Evolutionary conservation across 2,329 filamentous ascomycete genomes (phyloP), one percentile per base, ranked within the genome.

Genomic region (Celoporthe dispersa): DNA sequence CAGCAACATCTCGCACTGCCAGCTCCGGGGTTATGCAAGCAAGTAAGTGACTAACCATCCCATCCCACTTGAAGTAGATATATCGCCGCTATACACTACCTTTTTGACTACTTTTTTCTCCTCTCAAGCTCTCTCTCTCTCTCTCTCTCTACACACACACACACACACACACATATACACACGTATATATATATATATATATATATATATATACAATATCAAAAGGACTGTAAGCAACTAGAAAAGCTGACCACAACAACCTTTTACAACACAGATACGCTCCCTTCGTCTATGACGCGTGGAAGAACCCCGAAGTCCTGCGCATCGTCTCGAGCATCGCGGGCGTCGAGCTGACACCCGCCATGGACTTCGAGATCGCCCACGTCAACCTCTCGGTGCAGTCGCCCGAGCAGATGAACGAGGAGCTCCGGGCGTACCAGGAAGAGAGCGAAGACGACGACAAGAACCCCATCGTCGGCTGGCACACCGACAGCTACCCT

Each of bases 401-500:
- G 74, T 81, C 82, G 1, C 84, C 85, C 64, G 79, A 82, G 67
- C 78, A 85, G 70, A 83, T 83, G 69, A 74, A 80, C 65, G 78
- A 81, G 67, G 83, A 84, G 69, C 73, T 84, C 8, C 75, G 75
- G n/a, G 78, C 78, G 14, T 79, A 81, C 39, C 76, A 80, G 35
- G 79, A 83, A 6, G 81, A 79, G 51, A 82, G 84, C 35, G 83
- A 86, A 63, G 81, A 84, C 48, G 83, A 85, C 37, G 83, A 87
- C 64, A 81, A 84, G 57, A 82, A 84, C 73, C 85, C 88, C 6
- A 85, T 88, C 33, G 84, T 91, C 39, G 86, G 84, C 51, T 91
- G 88, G 88, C 88, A 91, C 78, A 86, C 81, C 0, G 90, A 91
- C 77, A 88, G 86, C 75, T 91, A 89, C 75, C 88, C 89, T 0